Percentiles rank a stretch among this genome's conserved stretches.
Evolutionary conservation across 2,329 filamentous ascomycete genomes (phyloP).

Genomic region (Xylogone sp.): DNA sequence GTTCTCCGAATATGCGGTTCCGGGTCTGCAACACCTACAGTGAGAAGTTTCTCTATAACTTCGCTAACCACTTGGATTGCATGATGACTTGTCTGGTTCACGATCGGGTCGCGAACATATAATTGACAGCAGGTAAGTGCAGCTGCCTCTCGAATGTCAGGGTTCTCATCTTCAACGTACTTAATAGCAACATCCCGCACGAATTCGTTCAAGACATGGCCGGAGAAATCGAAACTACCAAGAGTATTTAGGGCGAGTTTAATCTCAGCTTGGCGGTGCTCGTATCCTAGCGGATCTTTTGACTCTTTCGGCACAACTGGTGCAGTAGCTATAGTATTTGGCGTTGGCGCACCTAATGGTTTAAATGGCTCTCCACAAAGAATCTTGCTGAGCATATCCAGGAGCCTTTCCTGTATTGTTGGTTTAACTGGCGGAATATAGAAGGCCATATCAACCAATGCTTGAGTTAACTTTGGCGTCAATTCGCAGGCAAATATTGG

Average conservation of each 20-base stretch:
- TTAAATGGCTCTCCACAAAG: conserved; percentile 90
- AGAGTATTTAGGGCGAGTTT: conserved; percentile 91
- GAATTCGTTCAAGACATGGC: conserved; percentile 95
- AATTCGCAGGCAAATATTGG: conserved; percentile 96
- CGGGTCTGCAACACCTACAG: conserved; percentile 88
- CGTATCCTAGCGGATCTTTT: conserved; percentile 77
- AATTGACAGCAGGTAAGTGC: conserved; percentile 97
- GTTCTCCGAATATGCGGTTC: conserved; percentile 86
- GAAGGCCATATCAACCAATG: conserved; percentile 96
- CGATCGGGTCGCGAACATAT: conserved; percentile 93
- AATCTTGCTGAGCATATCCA: conserved; percentile 93
- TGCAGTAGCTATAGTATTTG: conserved; percentile 74
- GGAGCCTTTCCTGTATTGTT: conserved; percentile 86
- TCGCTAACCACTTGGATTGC: conserved; percentile 96
- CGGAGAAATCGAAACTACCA: conserved; percentile 94
- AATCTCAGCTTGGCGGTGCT: conserved; percentile 79
- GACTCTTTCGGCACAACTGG: conserved; percentile 84
- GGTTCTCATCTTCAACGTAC: conserved; percentile 94
- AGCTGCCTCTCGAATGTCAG: conserved; percentile 88
- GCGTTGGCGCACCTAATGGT: conserved; percentile 82
- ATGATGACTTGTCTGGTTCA: conserved; percentile 96
- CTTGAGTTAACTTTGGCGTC: conserved; percentile 89
- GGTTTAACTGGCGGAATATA: conserved; percentile 94
- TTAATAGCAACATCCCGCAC: conserved; percentile 97
- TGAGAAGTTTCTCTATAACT: conserved; percentile 94